These are phyloP conservation scores for Claviceps digitariae DNA, from an alignment of 2,329 filamentous ascomycete genomes.

Conservation along the genomic window DNA sequence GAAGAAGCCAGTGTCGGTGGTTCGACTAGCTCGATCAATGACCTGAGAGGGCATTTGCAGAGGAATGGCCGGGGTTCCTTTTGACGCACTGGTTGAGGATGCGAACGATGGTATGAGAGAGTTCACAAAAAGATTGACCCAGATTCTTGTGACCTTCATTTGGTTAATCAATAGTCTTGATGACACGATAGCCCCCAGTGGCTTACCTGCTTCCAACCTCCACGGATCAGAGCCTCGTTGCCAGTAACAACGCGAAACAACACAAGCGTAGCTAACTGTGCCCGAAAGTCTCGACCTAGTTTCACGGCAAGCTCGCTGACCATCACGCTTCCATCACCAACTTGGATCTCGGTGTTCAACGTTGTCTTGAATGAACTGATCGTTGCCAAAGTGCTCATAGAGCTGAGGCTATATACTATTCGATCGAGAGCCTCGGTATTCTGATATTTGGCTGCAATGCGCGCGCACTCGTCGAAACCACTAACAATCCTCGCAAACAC, in stretches of 20 bases:
- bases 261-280: slow-evolving; percentile 88
- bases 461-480: slow-evolving; percentile 91
- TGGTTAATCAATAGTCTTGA: slow-evolving; percentile 8
- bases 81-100: slow-evolving; percentile 42
- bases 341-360: slow-evolving; percentile 92
- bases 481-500: slow-evolving; percentile 89
- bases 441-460: slow-evolving; percentile 75
- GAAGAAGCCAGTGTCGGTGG: slow-evolving; percentile 72
- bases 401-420: slow-evolving; percentile 78
- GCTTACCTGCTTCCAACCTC: slow-evolving; percentile 68
- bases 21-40: slow-evolving; percentile 71
- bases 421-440: slow-evolving; percentile 81
- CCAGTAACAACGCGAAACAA: slow-evolving; percentile 83
- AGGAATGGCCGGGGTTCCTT: slow-evolving; percentile 70
- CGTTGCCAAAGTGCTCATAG: slow-evolving; percentile 77
- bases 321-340: slow-evolving; percentile 87
- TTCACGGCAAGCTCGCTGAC: slow-evolving; percentile 96
- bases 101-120: slow-evolving; percentile 80
- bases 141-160: slow-evolving; percentile 68
- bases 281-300: slow-evolving; percentile 84
- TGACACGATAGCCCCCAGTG: background rate
- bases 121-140: slow-evolving; percentile 92
- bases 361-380: slow-evolving; percentile 66
- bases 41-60: slow-evolving; percentile 84
- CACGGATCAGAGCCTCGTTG: slow-evolving; percentile 62